Evolutionary conservation across 1,284 basidiomycete species (phyloP).

Genomic region (Naganishia sp.): DNA sequence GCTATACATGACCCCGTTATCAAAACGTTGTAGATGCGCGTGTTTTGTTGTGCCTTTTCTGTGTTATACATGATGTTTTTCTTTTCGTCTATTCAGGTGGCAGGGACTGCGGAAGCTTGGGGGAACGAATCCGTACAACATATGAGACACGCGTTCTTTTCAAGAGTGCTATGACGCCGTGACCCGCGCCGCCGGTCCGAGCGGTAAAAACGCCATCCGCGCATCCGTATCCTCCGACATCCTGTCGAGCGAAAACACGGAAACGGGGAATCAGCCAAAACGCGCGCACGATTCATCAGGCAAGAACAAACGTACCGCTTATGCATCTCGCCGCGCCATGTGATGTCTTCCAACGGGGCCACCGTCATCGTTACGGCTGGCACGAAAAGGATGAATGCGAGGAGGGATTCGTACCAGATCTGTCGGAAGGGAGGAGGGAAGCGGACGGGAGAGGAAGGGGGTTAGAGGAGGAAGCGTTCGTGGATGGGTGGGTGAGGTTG

Average conservation of each 20-base stretch:
- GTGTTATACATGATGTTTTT: not conserved
- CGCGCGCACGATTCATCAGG: too few relatives aligned
- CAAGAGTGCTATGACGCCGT: not conserved
- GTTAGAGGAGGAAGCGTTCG: not conserved
- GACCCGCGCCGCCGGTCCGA: conserved; percentile 29
- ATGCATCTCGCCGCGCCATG: conserved; percentile 51
- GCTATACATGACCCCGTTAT: not conserved
- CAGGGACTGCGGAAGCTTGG: too few relatives aligned
- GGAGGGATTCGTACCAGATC: conserved; percentile 51
- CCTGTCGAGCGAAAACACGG: not conserved
- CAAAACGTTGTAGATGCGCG: not conserved
- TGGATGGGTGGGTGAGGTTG: not conserved
- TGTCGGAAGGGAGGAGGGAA: too few relatives aligned
- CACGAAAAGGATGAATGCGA: conserved; percentile 47
- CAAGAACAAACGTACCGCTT: conserved; percentile 42
- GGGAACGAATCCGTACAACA: not conserved
- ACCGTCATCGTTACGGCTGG: conserved; percentile 44
- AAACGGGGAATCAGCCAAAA: not conserved
- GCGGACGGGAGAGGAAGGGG: not conserved
- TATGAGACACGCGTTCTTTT: not conserved
- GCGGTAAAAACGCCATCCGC: conserved; percentile 33
- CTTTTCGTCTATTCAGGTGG: not conserved
- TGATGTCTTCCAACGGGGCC: conserved; percentile 47
- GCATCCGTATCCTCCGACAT: conserved; percentile 32
- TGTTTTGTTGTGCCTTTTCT: not conserved